phyloP scores from a whole-genome alignment of 306 rosid species.

The Gastrolobium villosum region DNA sequence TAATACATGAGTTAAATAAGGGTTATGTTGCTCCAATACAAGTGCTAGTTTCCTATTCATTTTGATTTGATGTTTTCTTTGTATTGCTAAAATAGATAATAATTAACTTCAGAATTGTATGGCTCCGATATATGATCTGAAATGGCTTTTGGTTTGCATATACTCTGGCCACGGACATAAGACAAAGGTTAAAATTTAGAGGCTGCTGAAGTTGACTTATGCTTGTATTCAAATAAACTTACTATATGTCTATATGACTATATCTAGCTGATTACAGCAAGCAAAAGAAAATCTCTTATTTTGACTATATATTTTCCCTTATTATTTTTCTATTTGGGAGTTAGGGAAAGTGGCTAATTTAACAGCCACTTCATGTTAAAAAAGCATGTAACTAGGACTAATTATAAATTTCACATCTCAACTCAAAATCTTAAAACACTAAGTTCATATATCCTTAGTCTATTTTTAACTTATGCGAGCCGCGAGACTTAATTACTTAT shows the following conservation, averaged over 20 bases:
- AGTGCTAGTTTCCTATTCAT: not conserved
- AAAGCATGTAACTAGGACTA: conserved; percentile 1
- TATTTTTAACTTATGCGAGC: too few species aligned
- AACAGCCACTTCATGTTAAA: not conserved
- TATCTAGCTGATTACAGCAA: not conserved
- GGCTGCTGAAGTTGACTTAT: not conserved
- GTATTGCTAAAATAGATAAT: not conserved
- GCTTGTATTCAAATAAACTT: conserved; percentile 2
- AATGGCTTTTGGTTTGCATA: not conserved
- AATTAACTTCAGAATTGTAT: not conserved
- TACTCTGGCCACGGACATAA: not conserved
- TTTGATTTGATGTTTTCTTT: not conserved
- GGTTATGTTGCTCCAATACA: not conserved
- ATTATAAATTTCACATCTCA: not conserved
- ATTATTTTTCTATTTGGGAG: not conserved
- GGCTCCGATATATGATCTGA: not conserved
- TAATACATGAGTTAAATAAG: too few species aligned
- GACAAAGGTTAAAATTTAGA: not conserved
- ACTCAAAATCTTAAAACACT: too few species aligned
- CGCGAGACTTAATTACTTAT: too few species aligned
- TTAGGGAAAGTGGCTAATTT: conserved; percentile 4
- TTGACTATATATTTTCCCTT: not conserved
- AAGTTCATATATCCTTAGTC: too few species aligned
- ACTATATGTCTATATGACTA: too few species aligned
- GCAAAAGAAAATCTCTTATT: not conserved